Evolutionary conservation across 306 rosid genomes (phyloP), one percentile per base, ranked within the genome.

Genomic region (Sechiopsis laciniata): DNA sequence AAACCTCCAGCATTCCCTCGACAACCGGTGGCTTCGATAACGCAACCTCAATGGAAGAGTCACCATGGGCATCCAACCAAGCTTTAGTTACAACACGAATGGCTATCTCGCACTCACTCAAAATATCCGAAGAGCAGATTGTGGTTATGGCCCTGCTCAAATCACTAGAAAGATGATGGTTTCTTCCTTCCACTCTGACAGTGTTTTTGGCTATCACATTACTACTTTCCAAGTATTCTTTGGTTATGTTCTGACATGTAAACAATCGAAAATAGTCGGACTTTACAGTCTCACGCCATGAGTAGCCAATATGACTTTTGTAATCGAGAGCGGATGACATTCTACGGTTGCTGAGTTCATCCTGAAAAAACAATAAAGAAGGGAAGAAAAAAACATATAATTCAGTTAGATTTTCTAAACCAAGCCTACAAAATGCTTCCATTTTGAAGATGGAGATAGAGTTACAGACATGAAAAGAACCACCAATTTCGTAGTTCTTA

Each of bases 1-100:
- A 62, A 82, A 92, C 92, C 77, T 88, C 92, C 19, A 90, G 77
- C 83, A 90, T 84, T 67, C 90, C 95, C 84, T 87, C 92, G 14
- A 90, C 81, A 8, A 87, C 81, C 22, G 79, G 82, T 8, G 82
- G 75, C 50, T 82, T 84, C 71, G 89, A 80, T 60, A 92, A 75
- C 68, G 88, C 87, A 62, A 75, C 89, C 79, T 83, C 87, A 65
- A 88, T 73, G 76, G 54, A 74, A 57, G 86, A 78, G 75, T 86
- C 87, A 10, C 88, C 86, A 16, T 80, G 84, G 2, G 91, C 87
- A 55, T 85, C 86, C 77, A 88, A 77, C 97, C 96, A 92, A 32
- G 92, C 87, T 83, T 72, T 85, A 37, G 89, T 75, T 57, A 92
- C 67, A 8, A 78, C 79, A 13, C 87, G 90, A 79, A 90, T 78